These are phyloP conservation scores for Paraphaeosphaeria minitans DNA, from an alignment of 2,329 filamentous ascomycete genomes.

Conservation along the genomic window DNA sequence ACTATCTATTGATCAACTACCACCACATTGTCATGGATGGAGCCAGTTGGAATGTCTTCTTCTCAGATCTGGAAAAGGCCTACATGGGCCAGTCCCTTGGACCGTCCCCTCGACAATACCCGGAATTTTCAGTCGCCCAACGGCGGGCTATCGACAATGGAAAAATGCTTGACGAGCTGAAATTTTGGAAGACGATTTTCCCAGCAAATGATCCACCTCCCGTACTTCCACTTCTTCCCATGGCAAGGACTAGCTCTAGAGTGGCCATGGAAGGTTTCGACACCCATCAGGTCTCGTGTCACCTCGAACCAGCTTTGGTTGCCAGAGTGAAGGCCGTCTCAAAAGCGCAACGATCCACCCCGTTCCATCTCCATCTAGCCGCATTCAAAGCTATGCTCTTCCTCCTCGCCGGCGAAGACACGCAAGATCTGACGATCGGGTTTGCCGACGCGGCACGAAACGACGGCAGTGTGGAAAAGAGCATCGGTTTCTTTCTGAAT, in stretches of 20 bases:
- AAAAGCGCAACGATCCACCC: conserved; percentile 37
- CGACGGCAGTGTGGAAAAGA: conserved; percentile 29
- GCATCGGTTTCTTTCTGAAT: conserved; percentile 49
- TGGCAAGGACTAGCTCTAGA: conserved; percentile 10
- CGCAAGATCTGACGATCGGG: conserved; percentile 48
- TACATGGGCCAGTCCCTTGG: conserved; percentile 43
- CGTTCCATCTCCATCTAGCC: conserved; percentile 57
- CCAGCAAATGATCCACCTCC: conserved; percentile 4
- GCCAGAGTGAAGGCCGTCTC: conserved; percentile 28
- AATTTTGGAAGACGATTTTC: conserved; percentile 14
- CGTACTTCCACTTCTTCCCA: conserved; percentile 11
- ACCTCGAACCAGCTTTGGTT: conserved; percentile 13
- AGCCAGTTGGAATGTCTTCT: conserved; percentile 50
- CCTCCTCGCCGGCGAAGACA: neutral
- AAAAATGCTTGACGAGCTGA: conserved; percentile 4
- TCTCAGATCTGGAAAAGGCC: conserved; percentile 50
- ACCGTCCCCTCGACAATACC: conserved; percentile 9
- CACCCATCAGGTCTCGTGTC: neutral
- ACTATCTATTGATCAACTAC: conserved; percentile 49
- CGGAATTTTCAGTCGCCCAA: conserved; percentile 12
- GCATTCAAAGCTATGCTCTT: conserved; percentile 38
- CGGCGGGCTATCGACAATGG: conserved; percentile 4
- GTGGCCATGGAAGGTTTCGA: conserved; percentile 6
- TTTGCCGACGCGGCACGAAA: conserved; percentile 47
- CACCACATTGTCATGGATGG: neutral